A percentile compares a stretch with the other conserved stretches of the same genome.
These are phyloP conservation scores for Aleurites moluccanus DNA, from an alignment of 441 rosid genomes.

Conservation along the genomic window DNA sequence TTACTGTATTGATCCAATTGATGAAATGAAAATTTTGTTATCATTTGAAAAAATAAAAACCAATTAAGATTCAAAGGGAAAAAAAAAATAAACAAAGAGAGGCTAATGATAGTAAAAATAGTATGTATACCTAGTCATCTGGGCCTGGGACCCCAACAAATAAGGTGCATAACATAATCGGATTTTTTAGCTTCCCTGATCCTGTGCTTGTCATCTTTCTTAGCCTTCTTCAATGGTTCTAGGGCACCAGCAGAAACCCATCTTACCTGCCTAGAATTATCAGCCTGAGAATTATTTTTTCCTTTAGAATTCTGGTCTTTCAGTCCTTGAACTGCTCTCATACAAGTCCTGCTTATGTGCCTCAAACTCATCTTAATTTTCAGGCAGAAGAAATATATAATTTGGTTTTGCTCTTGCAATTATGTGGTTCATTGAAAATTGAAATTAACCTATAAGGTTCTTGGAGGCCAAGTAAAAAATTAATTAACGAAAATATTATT, in stretches of 20 bases:
- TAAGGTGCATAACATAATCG: conserved; percentile 27
- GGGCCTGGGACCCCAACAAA: too few species aligned
- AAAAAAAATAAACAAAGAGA: too few species aligned
- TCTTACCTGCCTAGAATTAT: background rate
- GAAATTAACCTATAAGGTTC: background rate
- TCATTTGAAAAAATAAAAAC: too few species aligned
- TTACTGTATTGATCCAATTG: too few species aligned
- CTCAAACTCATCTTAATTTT: background rate
- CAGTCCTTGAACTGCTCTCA: conserved; percentile 19
- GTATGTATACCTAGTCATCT: conserved; percentile 34
- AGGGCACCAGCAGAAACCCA: conserved; percentile 4
- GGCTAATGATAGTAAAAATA: background rate
- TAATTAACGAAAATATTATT: too few species aligned
- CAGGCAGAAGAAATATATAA: background rate
- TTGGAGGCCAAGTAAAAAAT: background rate
- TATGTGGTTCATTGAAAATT: background rate
- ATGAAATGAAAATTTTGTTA: too few species aligned
- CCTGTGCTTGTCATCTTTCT: background rate
- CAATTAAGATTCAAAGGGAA: too few species aligned
- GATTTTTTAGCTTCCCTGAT: conserved; percentile 7
- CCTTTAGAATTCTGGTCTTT: conserved; percentile 27
- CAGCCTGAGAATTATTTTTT: background rate
- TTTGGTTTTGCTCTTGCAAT: background rate
- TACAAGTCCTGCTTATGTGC: conserved; percentile 14
- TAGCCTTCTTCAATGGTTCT: background rate